These are phyloP conservation scores for Senna siamea DNA, from an alignment of 306 rosid species.

Conservation along the genomic window DNA sequence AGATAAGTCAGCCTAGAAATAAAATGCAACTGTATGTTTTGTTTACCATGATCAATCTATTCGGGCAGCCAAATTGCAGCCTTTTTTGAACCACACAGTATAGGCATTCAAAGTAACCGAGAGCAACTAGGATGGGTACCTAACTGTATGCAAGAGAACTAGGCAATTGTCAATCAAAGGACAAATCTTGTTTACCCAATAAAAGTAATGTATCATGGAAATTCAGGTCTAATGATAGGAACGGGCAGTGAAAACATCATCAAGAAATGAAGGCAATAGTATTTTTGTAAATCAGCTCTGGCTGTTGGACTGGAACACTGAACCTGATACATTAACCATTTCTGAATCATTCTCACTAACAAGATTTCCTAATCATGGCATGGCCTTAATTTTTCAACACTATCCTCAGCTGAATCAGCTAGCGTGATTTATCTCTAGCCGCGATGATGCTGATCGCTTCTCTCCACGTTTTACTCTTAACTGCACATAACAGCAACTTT, in stretches of 20 bases:
- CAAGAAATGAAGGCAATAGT: background rate
- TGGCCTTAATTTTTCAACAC: background rate
- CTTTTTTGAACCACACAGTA: no score
- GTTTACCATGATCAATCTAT: background rate
- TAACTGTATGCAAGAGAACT: no score
- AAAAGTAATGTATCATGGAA: background rate
- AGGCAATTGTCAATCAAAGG: no score
- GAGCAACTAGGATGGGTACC: background rate
- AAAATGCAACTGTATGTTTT: background rate
- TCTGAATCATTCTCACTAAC: background rate
- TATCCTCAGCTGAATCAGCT: background rate
- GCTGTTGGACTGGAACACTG: background rate
- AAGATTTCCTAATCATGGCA: background rate
- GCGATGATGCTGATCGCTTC: background rate
- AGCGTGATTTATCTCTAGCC: background rate
- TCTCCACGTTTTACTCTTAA: background rate
- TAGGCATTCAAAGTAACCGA: background rate
- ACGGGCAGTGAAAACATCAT: background rate
- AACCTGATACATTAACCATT: background rate
- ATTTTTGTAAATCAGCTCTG: background rate
- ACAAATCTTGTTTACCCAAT: no score
- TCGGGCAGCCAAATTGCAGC: background rate
- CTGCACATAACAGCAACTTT: no score
- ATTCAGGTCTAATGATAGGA: background rate
- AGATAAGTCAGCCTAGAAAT: conserved; percentile 37